Base-by-base conservation (phyloP, 371 early-diverging fungal species). In the Nematocida parisii region DNA sequence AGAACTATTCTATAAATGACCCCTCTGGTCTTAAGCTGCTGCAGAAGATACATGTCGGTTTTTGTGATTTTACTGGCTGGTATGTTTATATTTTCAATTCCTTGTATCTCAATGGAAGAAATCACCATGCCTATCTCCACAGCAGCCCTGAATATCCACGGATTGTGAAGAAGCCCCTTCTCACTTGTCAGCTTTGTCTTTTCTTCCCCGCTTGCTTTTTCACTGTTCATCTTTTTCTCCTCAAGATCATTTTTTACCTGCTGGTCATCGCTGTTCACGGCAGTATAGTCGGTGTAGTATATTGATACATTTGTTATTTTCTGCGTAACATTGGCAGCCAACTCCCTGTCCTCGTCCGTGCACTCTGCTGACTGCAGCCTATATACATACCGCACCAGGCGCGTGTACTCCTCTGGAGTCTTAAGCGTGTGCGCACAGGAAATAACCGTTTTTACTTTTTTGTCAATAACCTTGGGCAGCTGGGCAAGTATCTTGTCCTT, bases 81-180 rank as follows among this genome's bases (percentile, higher is more conserved):
- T 52, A 73, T n/a, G 20, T 61, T 66, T n/a, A 54, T 20, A 18
- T 64, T 20, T 9, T 15, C 40, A 5, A 6, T 61, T 13, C 61
- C 61, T 22, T 22, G 42, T 18, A 67, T 67, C 24, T 24, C 33
- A 9, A 64, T 56, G 24, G 74, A 44, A 39, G 57, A 71, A 11
- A 62, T 58, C 6, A 50, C 60, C 66, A 75, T 67, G 24, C 75
- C 75, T 24, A 64, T 50, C 24, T 75, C 75, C n/a, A 75, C 42
- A 5, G 75, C 75, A n/a, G 18, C 33, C 39, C 56, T 64, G 33
- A 33, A 39, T 45, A 75, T 27, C 75, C 75, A 75, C n/a, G 75
- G 75, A 47, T 75, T 68, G 13, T 64, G 22, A 5, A 66, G 15
- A 20, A 75, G 64, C 5, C 72, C 72, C 1, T 47, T 67, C 20